phyloP scores from a whole-genome alignment of 176 grass and related monocot genomes.

The Cymbopogon citratus region DNA sequence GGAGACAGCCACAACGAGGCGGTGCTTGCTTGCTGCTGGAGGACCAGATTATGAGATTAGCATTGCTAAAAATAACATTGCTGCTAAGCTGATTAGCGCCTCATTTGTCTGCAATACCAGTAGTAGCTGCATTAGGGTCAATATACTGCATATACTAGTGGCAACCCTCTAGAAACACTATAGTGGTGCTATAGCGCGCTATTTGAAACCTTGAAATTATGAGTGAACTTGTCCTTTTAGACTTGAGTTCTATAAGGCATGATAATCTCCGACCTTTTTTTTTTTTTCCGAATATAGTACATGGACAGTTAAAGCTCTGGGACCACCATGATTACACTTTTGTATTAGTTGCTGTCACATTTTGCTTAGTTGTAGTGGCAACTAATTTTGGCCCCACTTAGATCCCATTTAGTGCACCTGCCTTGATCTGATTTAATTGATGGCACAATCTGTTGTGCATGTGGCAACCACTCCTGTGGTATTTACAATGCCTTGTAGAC shows the following conservation, averaged over 20 bases:
- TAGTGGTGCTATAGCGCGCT: not conserved
- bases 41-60: not conserved
- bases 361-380: not conserved
- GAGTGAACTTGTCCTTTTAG: not conserved
- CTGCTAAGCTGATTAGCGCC: not conserved
- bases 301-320: not conserved
- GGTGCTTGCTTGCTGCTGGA: not conserved
- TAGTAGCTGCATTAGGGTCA: not conserved
- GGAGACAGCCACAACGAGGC: not conserved
- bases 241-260: not conserved
- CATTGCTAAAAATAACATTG: not conserved
- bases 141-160: not conserved
- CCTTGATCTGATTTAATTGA: not conserved
- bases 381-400: not conserved
- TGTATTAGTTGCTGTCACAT: conserved; percentile 3
- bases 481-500: not conserved
- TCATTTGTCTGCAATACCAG: not conserved
- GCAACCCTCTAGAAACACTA: not conserved
- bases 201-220: not conserved
- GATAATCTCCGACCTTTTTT: not conserved
- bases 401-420: not conserved
- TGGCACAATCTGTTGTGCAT: not conserved
- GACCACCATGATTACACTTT: not conserved
- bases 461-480: not conserved
- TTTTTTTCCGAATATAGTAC: not conserved